A percentile compares a stretch with the other conserved stretches of the same genome.
Conservation (phyloP, 495 filamentous ascomycete genomes). For the Daldinia childiae region DNA sequence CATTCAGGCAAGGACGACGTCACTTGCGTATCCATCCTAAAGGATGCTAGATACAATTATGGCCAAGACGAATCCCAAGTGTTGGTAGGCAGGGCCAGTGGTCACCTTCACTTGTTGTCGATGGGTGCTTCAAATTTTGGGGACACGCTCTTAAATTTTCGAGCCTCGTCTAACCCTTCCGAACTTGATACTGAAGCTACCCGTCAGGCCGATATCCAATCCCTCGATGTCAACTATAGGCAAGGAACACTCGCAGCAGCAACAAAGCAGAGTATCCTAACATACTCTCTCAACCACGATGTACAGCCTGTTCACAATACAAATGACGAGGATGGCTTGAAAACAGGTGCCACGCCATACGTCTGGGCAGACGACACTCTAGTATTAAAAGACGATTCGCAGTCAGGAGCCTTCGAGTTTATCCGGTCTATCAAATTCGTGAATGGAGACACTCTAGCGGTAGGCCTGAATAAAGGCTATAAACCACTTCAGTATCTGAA, state of each 20-base stretch:
- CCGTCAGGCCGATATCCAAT: constrained; percentile 46
- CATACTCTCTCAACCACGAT: constrained; percentile 40
- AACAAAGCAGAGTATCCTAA: constrained; percentile 44
- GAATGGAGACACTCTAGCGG: constrained; percentile 48
- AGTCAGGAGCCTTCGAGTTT: constrained; percentile 28
- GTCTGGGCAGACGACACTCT: constrained; percentile 22
- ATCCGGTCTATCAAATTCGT: constrained; percentile 51
- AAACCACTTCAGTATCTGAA: constrained; percentile 52
- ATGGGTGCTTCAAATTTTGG: constrained; percentile 50
- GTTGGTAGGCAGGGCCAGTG: constrained; percentile 55
- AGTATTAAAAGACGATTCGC: constrained; percentile 17
- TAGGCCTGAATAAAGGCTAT: constrained; percentile 48
- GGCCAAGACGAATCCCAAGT: constrained; percentile 42
- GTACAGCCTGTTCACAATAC: not conserved
- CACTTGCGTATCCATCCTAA: constrained; percentile 49
- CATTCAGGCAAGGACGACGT: constrained; percentile 53
- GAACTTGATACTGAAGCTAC: constrained; percentile 3
- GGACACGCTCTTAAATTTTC: constrained; percentile 43
- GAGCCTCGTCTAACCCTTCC: constrained; percentile 2
- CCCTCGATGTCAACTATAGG: constrained; percentile 48
- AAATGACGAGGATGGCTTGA: not conserved
- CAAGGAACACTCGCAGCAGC: constrained; percentile 33
- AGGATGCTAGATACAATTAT: constrained; percentile 21
- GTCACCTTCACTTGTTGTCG: constrained; percentile 51
- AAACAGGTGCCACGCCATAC: not conserved